phyloP scores from a whole-genome alignment of 345 rosid genomes.

The Citrus reticulata region DNA sequence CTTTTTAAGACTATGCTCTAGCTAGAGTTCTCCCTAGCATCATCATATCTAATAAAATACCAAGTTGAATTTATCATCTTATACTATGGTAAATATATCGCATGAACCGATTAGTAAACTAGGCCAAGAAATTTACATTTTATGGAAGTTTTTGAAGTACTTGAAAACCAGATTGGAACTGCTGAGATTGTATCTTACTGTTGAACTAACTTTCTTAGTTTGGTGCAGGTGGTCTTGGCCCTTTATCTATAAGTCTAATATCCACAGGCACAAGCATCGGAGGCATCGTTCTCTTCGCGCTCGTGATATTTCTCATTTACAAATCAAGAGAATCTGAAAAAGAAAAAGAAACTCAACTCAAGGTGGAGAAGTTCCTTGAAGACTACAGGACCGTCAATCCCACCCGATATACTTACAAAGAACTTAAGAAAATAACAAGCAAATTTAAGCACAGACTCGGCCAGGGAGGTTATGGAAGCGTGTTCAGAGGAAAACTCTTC shows the following conservation, averaged over 20 bases:
- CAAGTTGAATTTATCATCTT: too few relatives aligned
- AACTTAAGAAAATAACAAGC: background rate
- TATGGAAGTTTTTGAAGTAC: too few relatives aligned
- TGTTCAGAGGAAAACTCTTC: background rate
- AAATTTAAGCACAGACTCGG: conserved; percentile 4
- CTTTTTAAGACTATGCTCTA: too few relatives aligned
- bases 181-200: too few relatives aligned
- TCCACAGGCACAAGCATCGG: background rate
- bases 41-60: too few relatives aligned
- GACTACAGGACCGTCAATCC: background rate
- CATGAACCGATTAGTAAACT: too few relatives aligned
- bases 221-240: background rate
- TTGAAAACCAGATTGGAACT: too few relatives aligned
- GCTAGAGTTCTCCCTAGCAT: too few relatives aligned
- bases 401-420: background rate
- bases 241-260: background rate
- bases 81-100: too few relatives aligned
- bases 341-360: background rate
- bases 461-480: conserved; percentile 8
- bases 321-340: background rate
- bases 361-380: background rate
- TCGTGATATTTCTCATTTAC: background rate
- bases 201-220: too few relatives aligned
- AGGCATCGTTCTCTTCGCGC: background rate
- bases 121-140: too few relatives aligned